Base-by-base conservation (phyloP, 2,329 filamentous ascomycete species). In the Ceratocystis cacaofunesta region DNA sequence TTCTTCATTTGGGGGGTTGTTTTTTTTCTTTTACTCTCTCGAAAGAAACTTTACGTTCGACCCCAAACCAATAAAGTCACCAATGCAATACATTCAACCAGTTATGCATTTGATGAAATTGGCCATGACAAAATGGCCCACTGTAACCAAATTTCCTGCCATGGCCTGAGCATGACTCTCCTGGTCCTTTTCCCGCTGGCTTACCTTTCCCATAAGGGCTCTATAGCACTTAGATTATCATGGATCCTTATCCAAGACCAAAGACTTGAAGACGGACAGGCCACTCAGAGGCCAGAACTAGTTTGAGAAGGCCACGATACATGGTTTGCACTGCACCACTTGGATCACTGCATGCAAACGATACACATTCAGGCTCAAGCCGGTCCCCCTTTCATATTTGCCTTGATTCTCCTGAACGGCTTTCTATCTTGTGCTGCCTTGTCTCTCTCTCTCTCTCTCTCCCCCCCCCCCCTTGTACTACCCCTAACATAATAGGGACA, bases 61-160 rank as follows among this genome's bases (percentile, higher is more conserved):
- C 50, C 2, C n/a, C 12, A 48, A 48, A 19, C 5, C 5, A 48
- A 48, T n/a, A 48, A 52, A 52, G 7, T 3, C 28, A 4, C 52
- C 28, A 19, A 58, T 30, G 25, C 52, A 58, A 58, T 58, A 58
- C 32, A 25, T 30, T 15, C 12, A 36, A 4, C 52, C 28, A 58
- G 52, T 8, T 58, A 32, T 58, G 25, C 22, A 60, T 66, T 57
- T 63, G 19, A 44, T 25, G 44, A 57, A 48, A 30, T 61, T 46
- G 43, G 8, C 43, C 43, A 58, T 25, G 58, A 62, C 62, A 44
- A 62, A 41, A 41, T 28, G 62, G 62, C 52, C 64, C 48, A 58
- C 19, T 48, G 36, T 3, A 52, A 8, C n/a, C 46, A 62, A 55
- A 25, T 19, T 22, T 55, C 22, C 22, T 36, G 36, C 2, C 19